Evolutionary conservation across 495 filamentous ascomycete genomes (phyloP).

Genomic region (Tuber magnatum): DNA sequence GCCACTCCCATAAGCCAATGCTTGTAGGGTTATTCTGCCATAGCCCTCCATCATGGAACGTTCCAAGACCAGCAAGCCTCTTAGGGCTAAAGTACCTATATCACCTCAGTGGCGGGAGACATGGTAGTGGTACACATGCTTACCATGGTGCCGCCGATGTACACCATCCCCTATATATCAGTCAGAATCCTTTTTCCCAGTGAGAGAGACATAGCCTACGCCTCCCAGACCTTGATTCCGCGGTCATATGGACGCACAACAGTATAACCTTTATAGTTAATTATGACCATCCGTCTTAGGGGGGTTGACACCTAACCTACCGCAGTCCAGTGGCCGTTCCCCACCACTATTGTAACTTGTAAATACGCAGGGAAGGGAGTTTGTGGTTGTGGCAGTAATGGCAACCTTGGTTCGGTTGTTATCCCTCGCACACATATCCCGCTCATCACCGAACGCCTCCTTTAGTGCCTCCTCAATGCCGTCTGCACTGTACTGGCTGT

Average conservation of each 20-base stretch:
- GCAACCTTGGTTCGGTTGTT: constrained; percentile 10
- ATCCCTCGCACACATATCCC: neutral
- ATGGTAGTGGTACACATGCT: accelerated
- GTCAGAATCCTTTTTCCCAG: neutral
- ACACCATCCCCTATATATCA: constrained; percentile 22
- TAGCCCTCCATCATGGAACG: constrained; percentile 44
- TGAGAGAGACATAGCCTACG: constrained; percentile 11
- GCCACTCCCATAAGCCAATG: constrained; percentile 39
- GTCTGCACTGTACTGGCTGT: constrained; percentile 25
- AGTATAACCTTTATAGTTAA: neutral
- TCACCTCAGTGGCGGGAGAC: neutral
- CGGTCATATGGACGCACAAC: neutral
- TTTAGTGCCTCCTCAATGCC: constrained; percentile 27
- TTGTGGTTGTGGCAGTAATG: constrained; percentile 26
- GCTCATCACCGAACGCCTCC: constrained; percentile 19
- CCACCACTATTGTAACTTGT: constrained; percentile 36
- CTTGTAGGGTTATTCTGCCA: constrained; percentile 41
- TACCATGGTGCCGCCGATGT: constrained; percentile 29
- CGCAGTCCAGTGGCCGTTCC: constrained; percentile 7
- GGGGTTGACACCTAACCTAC: neutral
- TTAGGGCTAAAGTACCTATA: constrained; percentile 39
- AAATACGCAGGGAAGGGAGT: constrained; percentile 31
- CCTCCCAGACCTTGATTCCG: constrained; percentile 25
- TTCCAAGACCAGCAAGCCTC: constrained; percentile 38
- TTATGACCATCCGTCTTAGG: accelerated